phyloP scores from a whole-genome alignment of 106 monocot species.

The Allium sativum region DNA sequence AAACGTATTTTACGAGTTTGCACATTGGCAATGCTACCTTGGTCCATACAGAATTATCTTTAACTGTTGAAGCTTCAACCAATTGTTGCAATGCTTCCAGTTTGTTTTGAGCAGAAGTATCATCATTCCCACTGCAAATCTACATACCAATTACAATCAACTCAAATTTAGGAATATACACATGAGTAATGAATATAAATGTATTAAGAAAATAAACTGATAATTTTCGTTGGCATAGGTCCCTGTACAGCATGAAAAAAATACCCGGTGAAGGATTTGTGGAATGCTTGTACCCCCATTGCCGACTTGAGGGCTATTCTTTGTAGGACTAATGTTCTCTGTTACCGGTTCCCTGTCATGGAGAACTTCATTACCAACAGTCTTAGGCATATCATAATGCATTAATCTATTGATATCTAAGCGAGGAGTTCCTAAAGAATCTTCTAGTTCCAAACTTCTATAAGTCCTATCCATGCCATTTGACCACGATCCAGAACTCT shows the following conservation, averaged over 20 bases:
- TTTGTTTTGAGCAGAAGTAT: conserved; percentile 40
- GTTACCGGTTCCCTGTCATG: conserved; percentile 18
- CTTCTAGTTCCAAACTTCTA: conserved; percentile 16
- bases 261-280: conserved; percentile 84
- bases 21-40: conserved; percentile 37
- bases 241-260: neutral
- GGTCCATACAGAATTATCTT: conserved; percentile 76
- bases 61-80: conserved; percentile 51
- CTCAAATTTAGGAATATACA: too few relatives aligned
- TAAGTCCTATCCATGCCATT: conserved; percentile 4
- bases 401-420: conserved; percentile 37
- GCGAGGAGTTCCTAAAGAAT: conserved; percentile 35
- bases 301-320: conserved; percentile 28
- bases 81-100: conserved; percentile 64
- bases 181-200: too few relatives aligned
- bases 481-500: conserved; percentile 19
- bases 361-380: conserved; percentile 19
- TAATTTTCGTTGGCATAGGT: neutral
- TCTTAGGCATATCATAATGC: conserved; percentile 34
- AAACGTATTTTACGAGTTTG: neutral
- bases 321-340: conserved; percentile 28
- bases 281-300: conserved; percentile 58
- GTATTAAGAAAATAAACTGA: too few relatives aligned
- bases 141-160: conserved; percentile 9
- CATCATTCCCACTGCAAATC: conserved; percentile 64